Evolutionary conservation across 805 yeast genomes (phyloP).

Genomic region (Saccharomycodes ludwigii): DNA sequence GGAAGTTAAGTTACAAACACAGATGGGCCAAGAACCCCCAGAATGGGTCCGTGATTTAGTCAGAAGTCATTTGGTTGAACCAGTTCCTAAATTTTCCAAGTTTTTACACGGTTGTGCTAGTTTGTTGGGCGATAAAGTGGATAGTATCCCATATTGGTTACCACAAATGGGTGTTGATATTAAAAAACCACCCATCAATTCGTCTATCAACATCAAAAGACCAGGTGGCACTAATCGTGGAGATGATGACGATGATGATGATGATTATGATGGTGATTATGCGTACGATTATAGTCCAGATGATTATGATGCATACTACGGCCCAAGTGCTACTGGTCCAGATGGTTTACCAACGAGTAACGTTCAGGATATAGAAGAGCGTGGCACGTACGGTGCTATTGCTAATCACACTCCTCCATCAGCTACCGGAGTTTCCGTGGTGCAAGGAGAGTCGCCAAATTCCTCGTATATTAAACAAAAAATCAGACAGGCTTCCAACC

Average conservation of each 20-base stretch:
- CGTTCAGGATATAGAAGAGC: conserved; percentile 59
- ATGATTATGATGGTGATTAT: conserved; percentile 26
- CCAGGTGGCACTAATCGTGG: conserved; percentile 18
- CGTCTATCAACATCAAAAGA: conserved; percentile 32
- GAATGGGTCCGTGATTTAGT: conserved; percentile 92
- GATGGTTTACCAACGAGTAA: conserved; percentile 39
- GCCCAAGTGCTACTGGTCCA: conserved; percentile 25
- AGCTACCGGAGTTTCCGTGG: conserved; percentile 4
- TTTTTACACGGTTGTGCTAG: conserved; percentile 95
- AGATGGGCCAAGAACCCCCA: conserved; percentile 98
- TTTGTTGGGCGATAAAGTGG: conserved; percentile 72
- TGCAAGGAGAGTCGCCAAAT: conserved; percentile 15
- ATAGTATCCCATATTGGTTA: conserved; percentile 89
- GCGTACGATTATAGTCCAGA: conserved; percentile 17
- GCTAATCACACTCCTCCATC: conserved; percentile 4
- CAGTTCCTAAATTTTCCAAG: conserved; percentile 95
- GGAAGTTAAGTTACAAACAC: conserved; percentile 95
- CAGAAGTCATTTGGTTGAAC: conserved; percentile 87
- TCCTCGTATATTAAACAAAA: conserved; percentile 21
- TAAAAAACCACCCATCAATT: conserved; percentile 57
- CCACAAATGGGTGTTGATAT: conserved; percentile 97
- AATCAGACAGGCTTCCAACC: conserved; percentile 12
- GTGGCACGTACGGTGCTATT: conserved; percentile 37
- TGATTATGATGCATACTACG: conserved; percentile 19
- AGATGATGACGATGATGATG: conserved; percentile 22